Conservation (phyloP, 345 rosid species). For the Eutrema yunnanense region DNA sequence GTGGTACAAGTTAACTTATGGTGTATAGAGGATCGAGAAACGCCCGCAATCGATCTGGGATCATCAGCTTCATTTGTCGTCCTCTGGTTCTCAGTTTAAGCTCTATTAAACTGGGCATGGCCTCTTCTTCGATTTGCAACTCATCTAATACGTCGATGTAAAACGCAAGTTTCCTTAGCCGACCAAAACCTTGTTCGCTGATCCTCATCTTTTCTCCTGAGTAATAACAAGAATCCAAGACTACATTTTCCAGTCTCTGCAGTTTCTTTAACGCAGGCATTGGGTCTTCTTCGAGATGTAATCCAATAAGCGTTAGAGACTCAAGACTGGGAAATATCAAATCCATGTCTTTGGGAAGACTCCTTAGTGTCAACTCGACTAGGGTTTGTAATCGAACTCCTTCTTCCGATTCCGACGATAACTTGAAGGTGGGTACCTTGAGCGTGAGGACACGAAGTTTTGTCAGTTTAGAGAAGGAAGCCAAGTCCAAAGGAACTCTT, state of each 20-base stretch:
- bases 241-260: neutral
- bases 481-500: neutral
- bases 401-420: neutral
- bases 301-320: neutral
- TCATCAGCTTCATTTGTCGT: neutral
- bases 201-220: neutral
- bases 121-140: neutral
- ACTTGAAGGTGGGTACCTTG: neutral
- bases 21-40: neutral
- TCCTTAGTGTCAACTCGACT: no score
- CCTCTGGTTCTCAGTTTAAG: neutral
- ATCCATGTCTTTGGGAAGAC: neutral
- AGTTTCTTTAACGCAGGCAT: neutral
- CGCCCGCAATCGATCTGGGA: slow-evolving; percentile 19
- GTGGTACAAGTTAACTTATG: no score
- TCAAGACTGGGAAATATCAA: neutral
- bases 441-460: slow-evolving; percentile 1
- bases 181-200: neutral
- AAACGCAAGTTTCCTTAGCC: slow-evolving; percentile 12
- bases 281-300: neutral
- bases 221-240: neutral
- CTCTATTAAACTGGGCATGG: neutral
- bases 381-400: neutral
- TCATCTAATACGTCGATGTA: neutral
- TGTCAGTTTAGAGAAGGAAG: neutral